A percentile compares a stretch with the other conserved stretches of the same genome.
phyloP scores from a whole-genome alignment of 345 rosid genomes.

The Rhodamnia rubescens region DNA sequence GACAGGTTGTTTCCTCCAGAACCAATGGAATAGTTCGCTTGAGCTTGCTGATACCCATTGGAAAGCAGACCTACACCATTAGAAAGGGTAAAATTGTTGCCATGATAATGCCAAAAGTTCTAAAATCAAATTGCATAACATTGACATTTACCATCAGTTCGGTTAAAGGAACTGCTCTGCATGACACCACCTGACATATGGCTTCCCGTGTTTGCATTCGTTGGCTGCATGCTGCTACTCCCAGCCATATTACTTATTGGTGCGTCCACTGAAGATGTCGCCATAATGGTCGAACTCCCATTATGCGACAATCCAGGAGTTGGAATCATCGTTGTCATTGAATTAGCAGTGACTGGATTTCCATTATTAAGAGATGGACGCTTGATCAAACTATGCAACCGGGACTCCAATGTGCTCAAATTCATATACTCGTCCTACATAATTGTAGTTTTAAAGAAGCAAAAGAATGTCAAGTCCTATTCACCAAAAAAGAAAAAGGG shows the following conservation, averaged over 20 bases:
- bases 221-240: constrained; percentile 34
- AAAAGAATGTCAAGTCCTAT: neutral
- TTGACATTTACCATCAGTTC: constrained; percentile 32
- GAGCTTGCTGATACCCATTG: constrained; percentile 59
- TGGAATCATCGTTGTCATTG: constrained; percentile 79
- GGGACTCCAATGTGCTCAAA: constrained; percentile 53
- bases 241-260: constrained; percentile 37
- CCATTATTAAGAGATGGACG: constrained; percentile 15
- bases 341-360: constrained; percentile 49
- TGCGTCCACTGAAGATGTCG: constrained; percentile 49
- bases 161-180: constrained; percentile 36
- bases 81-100: neutral
- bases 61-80: constrained; percentile 46
- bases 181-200: constrained; percentile 37
- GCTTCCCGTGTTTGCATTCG: constrained; percentile 37
- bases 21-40: constrained; percentile 49
- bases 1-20: constrained; percentile 63
- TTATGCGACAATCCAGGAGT: constrained; percentile 76
- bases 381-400: constrained; percentile 41
- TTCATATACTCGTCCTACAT: constrained; percentile 79
- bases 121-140: neutral
- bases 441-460: neutral
- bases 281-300: constrained; percentile 42
- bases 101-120: constrained; percentile 1
- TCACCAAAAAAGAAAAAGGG: neutral